Base-by-base conservation (phyloP, 2,329 filamentous ascomycete genomes). In the Aspergillus felis region DNA sequence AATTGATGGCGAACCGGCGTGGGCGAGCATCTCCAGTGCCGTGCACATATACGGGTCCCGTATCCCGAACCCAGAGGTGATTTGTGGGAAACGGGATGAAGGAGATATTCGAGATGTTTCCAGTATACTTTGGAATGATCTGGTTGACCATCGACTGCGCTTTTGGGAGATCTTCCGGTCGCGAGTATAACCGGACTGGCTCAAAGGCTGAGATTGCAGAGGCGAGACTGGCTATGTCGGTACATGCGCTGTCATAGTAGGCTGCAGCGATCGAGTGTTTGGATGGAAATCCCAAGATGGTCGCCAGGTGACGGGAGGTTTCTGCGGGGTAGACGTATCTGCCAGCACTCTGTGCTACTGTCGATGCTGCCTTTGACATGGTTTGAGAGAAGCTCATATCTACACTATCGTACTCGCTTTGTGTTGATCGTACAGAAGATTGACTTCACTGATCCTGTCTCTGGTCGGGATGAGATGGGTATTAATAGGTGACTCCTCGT, bases 121-220 rank as follows among this genome's bases (percentile, higher is more conserved):
- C 51, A 1, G 55, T 52, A 9, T 61, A 61, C 46, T 38, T 50
- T 4, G 48, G 22, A 17, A 54, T 47, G 8, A 55, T 51, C 51
- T 57, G 44, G n/a, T 42, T 53, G 28, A 57, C 48, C 53, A 56
- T 54, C 28, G 38, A 58, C 28, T 52, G 51, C 32, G 58, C 64
- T 28, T 59, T 62, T 22, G 46, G 51, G 6, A 61, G 46, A 54
- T 71, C 65, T 51, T 69, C 68, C 7, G 65, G 63, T 6, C 66
- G 61, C 17, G 63, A 50, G 55, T 70, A 67, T 1, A 73, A 58
- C 7, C 65, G 67, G 8, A 73, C 71, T 6, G 68, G 70, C 52
- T 73, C 71, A 53, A 73, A 73, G 10, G 32, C 25, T 6, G 69
- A 64, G 52, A 71, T 70, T 27, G 69, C 61, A 12, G 57, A 60